Evolutionary conservation across 2,329 filamentous ascomycete species (phyloP).

Genomic region (Xylaria sp.): DNA sequence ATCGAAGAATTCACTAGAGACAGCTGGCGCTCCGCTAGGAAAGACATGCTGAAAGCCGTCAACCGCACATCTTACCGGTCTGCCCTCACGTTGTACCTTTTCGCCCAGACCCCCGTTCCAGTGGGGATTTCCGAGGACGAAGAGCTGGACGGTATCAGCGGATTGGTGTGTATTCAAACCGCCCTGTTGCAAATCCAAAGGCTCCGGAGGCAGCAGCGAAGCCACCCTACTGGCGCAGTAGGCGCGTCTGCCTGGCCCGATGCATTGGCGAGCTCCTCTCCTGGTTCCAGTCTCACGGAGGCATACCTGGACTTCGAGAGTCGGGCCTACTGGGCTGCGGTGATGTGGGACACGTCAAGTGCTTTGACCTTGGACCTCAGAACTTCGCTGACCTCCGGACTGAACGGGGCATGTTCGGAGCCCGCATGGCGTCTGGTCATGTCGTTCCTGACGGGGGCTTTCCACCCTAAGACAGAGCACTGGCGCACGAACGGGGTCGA

Average conservation of each 20-base stretch:
- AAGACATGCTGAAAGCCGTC: conserved; percentile 19
- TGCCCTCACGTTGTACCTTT: conserved; percentile 14
- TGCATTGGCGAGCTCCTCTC: not conserved
- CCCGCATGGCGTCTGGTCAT: conserved; percentile 14
- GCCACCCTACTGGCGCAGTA: not conserved
- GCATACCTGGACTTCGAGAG: conserved; percentile 16
- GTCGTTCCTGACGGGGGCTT: conserved; percentile 11
- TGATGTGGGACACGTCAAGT: conserved; percentile 18
- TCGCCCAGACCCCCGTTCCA: conserved; percentile 14
- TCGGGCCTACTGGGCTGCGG: conserved; percentile 16
- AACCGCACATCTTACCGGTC: conserved; percentile 17
- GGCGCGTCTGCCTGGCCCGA: not conserved
- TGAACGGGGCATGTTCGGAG: conserved; percentile 20
- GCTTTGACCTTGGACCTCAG: conserved; percentile 16
- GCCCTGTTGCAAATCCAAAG: conserved; percentile 10
- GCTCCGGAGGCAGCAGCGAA: conserved; percentile 3
- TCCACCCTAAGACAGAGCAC: not conserved
- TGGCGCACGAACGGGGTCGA: conserved; percentile 1
- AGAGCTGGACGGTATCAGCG: conserved; percentile 10
- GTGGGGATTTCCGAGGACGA: conserved; percentile 15
- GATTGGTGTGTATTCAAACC: conserved; percentile 11
- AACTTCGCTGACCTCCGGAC: conserved; percentile 12
- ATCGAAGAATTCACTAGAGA: conserved; percentile 1
- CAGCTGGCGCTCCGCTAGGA: conserved; percentile 14
- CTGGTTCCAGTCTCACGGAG: not conserved